phyloP scores from a whole-genome alignment of 2,329 filamentous ascomycete species.

The Sporothrix schenckii region DNA sequence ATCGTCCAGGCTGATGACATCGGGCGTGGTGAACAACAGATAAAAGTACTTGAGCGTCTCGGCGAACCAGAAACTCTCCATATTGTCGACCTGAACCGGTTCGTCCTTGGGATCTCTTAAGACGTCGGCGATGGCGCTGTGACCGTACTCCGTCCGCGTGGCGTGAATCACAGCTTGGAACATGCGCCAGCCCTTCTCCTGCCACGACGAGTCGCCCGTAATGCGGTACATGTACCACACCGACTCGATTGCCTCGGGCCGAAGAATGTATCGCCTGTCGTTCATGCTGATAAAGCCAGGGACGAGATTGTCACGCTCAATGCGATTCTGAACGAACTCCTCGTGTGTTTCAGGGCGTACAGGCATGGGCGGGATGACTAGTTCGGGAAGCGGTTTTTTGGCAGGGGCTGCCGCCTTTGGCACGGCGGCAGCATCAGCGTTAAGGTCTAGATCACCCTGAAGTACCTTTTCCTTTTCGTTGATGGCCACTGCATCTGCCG shows the following conservation, averaged over 20 bases:
- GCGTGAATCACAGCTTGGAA: constrained; percentile 70
- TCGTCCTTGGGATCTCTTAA: constrained; percentile 42
- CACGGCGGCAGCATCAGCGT: constrained; percentile 27
- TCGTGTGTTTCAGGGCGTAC: constrained; percentile 54
- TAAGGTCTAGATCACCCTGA: constrained; percentile 38
- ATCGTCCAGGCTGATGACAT: constrained; percentile 67
- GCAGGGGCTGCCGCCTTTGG: not conserved
- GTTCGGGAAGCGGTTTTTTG: constrained; percentile 33
- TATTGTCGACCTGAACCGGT: constrained; percentile 57
- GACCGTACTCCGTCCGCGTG: constrained; percentile 67
- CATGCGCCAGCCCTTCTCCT: constrained; percentile 86
- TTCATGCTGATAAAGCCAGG: constrained; percentile 55
- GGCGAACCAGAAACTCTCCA: constrained; percentile 90
- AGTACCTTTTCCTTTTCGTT: constrained; percentile 38
- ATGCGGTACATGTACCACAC: constrained; percentile 91
- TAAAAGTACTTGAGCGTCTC: constrained; percentile 95
- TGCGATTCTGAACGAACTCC: constrained; percentile 55
- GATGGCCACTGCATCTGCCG: constrained; percentile 32
- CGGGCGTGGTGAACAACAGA: constrained; percentile 71
- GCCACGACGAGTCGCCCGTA: constrained; percentile 73
- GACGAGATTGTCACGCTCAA: constrained; percentile 52
- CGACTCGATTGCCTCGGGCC: constrained; percentile 85
- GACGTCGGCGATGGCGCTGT: constrained; percentile 72
- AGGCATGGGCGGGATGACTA: constrained; percentile 43
- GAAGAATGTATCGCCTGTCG: constrained; percentile 60